Evolutionary conservation across 345 rosid species (phyloP).

Genomic region (Citrus unshiu): DNA sequence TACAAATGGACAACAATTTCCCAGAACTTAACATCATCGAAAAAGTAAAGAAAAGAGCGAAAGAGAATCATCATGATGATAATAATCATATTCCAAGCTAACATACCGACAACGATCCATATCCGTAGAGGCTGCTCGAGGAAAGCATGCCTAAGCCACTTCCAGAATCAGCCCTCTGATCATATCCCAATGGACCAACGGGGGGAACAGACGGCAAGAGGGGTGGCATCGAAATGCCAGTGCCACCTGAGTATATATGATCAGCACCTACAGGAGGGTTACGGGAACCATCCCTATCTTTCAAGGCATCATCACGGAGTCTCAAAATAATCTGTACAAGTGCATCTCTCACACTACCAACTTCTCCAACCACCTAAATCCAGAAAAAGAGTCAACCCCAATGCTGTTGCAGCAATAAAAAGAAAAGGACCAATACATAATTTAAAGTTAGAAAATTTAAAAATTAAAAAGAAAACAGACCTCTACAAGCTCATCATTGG

Average conservation of each 20-base stretch:
- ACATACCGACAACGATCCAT: constrained; percentile 74
- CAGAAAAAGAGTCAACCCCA: constrained; percentile 10
- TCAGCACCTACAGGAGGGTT: constrained; percentile 57
- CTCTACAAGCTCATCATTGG: constrained; percentile 83
- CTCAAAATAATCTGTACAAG: constrained; percentile 83
- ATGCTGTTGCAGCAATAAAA: constrained; percentile 9
- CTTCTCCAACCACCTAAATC: constrained; percentile 72
- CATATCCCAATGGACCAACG: constrained; percentile 64
- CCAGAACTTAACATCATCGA: not conserved
- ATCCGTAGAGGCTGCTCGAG: constrained; percentile 67
- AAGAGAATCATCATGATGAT: not conserved
- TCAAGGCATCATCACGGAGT: constrained; percentile 85
- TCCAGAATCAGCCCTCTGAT: constrained; percentile 66
- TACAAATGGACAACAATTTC: not conserved
- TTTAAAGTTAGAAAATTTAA: not conserved
- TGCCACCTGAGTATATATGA: constrained; percentile 49
- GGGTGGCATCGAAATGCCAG: constrained; percentile 53
- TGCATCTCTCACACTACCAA: constrained; percentile 74
- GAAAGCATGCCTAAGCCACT: constrained; percentile 62
- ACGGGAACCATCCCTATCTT: constrained; percentile 53
- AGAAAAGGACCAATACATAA: not conserved
- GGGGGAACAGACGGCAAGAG: constrained; percentile 66
- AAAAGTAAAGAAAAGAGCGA: not conserved
- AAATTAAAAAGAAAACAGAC: constrained; percentile 24
- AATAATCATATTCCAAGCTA: not conserved